These are phyloP conservation scores for Vickermania ingenoplastis DNA, from an alignment of 208 protist genomes.

Conservation along the genomic window DNA sequence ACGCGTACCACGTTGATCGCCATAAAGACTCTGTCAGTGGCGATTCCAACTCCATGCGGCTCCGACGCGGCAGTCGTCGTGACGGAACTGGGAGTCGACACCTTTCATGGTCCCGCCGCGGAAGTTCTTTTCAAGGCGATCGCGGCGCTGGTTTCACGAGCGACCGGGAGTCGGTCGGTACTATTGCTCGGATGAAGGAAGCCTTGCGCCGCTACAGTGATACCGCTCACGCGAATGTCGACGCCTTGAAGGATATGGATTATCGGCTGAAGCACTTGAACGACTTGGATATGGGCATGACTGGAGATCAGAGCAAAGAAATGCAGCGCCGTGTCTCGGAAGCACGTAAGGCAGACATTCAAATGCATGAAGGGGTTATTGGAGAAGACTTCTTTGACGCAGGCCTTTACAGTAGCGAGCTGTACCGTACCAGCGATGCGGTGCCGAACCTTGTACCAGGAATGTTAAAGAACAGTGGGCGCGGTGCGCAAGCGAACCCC, in stretches of 20 bases:
- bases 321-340: too few species aligned
- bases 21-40: background rate
- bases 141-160: background rate
- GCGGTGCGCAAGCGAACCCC: too few species aligned
- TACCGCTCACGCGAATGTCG: background rate
- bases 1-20: background rate
- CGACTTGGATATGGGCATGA: background rate
- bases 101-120: background rate
- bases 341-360: too few species aligned
- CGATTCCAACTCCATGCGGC: background rate
- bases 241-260: background rate
- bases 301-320: background rate
- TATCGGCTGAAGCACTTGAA: background rate
- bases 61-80: too few species aligned
- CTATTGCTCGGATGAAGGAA: background rate
- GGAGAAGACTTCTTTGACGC: background rate
- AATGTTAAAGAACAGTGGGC: too few species aligned
- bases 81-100: too few species aligned
- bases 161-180: background rate
- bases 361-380: background rate
- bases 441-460: background rate
- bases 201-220: background rate
- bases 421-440: background rate
- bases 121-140: background rate
- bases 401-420: background rate